Base-by-base conservation (phyloP, 1,284 basidiomycete genomes). In the Cryptococcus neoformans region DNA sequence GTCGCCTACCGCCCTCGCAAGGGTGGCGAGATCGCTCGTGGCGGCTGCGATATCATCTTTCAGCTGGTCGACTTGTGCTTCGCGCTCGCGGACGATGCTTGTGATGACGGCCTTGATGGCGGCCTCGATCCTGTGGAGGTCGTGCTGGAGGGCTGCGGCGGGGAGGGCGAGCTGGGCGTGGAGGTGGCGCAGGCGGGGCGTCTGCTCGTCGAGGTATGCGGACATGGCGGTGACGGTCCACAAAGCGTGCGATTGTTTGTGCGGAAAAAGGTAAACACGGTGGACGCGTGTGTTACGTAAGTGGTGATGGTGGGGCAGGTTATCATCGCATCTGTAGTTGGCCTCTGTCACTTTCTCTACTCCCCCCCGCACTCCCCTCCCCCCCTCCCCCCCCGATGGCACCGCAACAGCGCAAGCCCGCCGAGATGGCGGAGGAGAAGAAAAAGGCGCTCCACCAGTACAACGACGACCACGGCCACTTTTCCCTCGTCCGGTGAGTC, bases 401-500 rank as follows among this genome's bases (percentile, higher is more conserved):
- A 28, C 21, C 21, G 21, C 21, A 21, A 21, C 21, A 21, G 21
- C 21, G 21, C 21, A 21, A 21, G 21, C 21, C 21, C 21, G 21
- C 21, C 21, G 21, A 21, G 21, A 21, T 21, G 21, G 21, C 21
- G 21, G 21, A n/a, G n/a, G 14, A 21, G 21, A 21, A 21, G 21
- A 21, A 21, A 48, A 77, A 82, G 57, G 81, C 81, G 55, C 80
- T 95, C 51, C 88, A 89, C 68, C 86, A 94, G 74, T 97, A 96
- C 75, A 81, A 86, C 65, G 86, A 92, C 62, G 87, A 88, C 38
- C 87, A 92, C 62, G 91, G 93, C 6, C 93, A 97, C 79, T 97
- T 97, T 78, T 93, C 91, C 17, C 85, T 97, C 51, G 93, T 96
- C 74, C 86, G 92, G 93, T 93, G 56, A 66, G 80, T 79, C 36